These are phyloP conservation scores for Conringia planisiliqua DNA, from an alignment of 345 rosid genomes.

Conservation along the genomic window DNA sequence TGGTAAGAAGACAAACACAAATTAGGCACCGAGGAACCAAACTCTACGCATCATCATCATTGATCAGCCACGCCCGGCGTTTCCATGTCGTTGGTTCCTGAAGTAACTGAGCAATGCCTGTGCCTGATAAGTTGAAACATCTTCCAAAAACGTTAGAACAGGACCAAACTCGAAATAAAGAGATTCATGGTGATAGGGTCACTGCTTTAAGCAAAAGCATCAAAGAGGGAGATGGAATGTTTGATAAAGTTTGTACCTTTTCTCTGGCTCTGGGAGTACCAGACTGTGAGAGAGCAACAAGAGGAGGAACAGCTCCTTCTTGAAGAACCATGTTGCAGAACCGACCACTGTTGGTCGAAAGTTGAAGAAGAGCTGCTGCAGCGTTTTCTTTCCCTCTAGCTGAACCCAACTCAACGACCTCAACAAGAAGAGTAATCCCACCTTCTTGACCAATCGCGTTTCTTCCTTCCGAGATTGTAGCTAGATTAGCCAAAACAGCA, in stretches of 20 bases:
- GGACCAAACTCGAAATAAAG: neutral
- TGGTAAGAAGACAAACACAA: conserved; percentile 18
- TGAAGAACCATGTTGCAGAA: conserved; percentile 81
- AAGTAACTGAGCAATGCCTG: conserved; percentile 74
- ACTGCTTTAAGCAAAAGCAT: neutral
- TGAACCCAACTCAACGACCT: conserved; percentile 97
- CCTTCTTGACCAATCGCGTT: conserved; percentile 72
- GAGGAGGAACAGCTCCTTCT: conserved; percentile 96
- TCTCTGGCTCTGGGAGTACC: conserved; percentile 98
- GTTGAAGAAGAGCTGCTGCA: conserved; percentile 96
- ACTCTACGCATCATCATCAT: conserved; percentile 24
- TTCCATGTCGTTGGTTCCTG: conserved; percentile 75
- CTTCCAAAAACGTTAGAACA: neutral
- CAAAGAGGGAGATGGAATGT: neutral
- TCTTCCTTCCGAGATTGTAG: conserved; percentile 78
- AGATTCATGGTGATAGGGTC: neutral
- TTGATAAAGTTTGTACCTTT: conserved; percentile 48
- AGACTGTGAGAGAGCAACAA: conserved; percentile 84
- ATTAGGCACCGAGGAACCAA: neutral
- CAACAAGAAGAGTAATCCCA: conserved; percentile 82
- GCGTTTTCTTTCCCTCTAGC: conserved; percentile 98
- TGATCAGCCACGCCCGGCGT: conserved; percentile 53
- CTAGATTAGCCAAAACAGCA: conserved; percentile 92
- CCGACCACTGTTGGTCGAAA: conserved; percentile 67
- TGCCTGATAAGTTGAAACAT: conserved; percentile 52